Base-by-base conservation (phyloP, 108 stramenopile genomes). In the Cyclotella sp. region DNA sequence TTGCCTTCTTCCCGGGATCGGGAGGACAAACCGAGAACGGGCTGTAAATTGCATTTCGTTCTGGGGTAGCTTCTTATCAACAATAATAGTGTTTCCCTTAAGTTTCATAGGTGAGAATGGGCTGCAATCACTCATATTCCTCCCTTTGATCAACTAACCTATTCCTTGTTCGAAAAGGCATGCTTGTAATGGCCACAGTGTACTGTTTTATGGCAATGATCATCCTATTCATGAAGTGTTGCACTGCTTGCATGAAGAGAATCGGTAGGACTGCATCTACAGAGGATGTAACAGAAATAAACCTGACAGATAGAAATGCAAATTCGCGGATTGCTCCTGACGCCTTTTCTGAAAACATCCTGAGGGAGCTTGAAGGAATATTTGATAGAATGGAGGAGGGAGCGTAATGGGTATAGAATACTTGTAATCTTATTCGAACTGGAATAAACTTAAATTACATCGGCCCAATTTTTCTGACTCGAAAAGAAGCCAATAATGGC, bases 391-490 rank as follows among this genome's bases (percentile, higher is more conserved):
- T 78, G 51, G 77, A 78, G 49, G 77, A 71, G 54, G 77, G 62
- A 26, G 65, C 15, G 2, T 15, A 29, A 64, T n/a, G 41, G 47
- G 3, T 26, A 21, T 18, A 26, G 8, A 19, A 0, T 10, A 29
- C 7, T 28, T 70, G 57, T 70, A 57, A 57, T 40, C 57, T 55
- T 66, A 75, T 45, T 59, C 7, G 30, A 15, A 61, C 13, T 57
- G 3, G 21, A 24, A 19, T 57, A 55, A 3, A 16, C 21, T 65
- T 66, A 83, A 49, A 82, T 88, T 46, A 84, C 71, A 85, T 94
- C 93, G 5, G 91, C 93, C 91, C 91, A 94, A 78, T 94, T 90
- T 21, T 81, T 88, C 47, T 89, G 81, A 27, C 84, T 65, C n/a
- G 82, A 86, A 54, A 91, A 44, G 19, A 92, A 85, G 46, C 91